Percentiles rank a stretch among this genome's conserved stretches.
Conservation (phyloP, 2,329 filamentous ascomycete genomes). For the Teratosphaeria viscida region DNA sequence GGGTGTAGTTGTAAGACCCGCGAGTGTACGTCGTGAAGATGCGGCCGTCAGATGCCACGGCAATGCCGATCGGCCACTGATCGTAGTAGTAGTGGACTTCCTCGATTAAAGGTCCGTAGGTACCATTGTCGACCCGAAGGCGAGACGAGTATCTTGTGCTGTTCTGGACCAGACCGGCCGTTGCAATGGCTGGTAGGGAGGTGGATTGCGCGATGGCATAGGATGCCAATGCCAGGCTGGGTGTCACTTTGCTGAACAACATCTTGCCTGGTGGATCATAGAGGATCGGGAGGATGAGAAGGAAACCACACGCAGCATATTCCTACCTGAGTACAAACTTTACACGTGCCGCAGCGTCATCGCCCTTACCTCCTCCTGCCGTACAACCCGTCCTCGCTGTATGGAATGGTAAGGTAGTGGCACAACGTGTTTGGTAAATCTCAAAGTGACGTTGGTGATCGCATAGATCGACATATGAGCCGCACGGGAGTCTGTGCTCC, state of each 20-base stretch:
- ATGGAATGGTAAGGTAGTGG: background rate
- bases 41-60: slow-evolving; percentile 32
- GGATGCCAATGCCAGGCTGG: slow-evolving; percentile 7
- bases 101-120: slow-evolving; percentile 37
- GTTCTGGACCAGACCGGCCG: slow-evolving; percentile 5
- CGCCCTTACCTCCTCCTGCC: background rate
- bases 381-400: background rate
- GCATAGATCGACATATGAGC: background rate
- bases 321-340: background rate
- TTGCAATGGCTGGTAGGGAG: background rate
- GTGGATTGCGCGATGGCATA: slow-evolving; percentile 9
- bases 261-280: background rate
- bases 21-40: slow-evolving; percentile 39
- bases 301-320: background rate
- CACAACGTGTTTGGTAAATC: background rate
- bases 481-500: background rate
- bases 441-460: background rate
- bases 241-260: background rate
- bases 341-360: background rate
- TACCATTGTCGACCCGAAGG: slow-evolving; percentile 37
- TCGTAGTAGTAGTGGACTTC: slow-evolving; percentile 41
- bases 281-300: background rate
- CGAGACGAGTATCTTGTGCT: slow-evolving; percentile 9
- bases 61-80: slow-evolving; percentile 38
- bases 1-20: slow-evolving; percentile 36